These are phyloP conservation scores for Coniella lustricola DNA, from an alignment of 2,329 filamentous ascomycete species.

Conservation along the genomic window DNA sequence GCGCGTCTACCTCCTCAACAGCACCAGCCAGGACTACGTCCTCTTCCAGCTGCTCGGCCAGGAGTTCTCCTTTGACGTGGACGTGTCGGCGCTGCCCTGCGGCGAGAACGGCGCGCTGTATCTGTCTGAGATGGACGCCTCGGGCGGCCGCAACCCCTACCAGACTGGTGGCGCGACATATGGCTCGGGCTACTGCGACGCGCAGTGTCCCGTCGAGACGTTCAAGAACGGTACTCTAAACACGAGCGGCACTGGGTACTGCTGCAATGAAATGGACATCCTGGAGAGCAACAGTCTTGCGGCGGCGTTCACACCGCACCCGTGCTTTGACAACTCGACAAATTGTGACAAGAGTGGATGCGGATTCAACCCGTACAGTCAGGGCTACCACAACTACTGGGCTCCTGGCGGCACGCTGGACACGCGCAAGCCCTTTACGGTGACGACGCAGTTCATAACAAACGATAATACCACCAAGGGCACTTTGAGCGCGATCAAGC, in stretches of 20 bases:
- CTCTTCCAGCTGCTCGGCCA: slow-evolving; percentile 50
- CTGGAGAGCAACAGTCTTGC: slow-evolving; percentile 54
- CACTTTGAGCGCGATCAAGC: slow-evolving; percentile 35
- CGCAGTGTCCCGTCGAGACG: slow-evolving; percentile 32
- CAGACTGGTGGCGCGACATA: slow-evolving; percentile 34
- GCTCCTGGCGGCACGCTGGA: slow-evolving; percentile 33
- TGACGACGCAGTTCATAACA: slow-evolving; percentile 39
- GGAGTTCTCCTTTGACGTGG: slow-evolving; percentile 59
- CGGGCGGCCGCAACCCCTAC: slow-evolving; percentile 42
- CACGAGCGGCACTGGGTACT: slow-evolving; percentile 35
- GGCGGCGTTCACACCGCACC: slow-evolving; percentile 51
- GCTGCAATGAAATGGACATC: slow-evolving; percentile 43
- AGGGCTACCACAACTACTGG: slow-evolving; percentile 24
- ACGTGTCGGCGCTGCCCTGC: slow-evolving; percentile 53
- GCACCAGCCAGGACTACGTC: slow-evolving; percentile 11
- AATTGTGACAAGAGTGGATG: slow-evolving; percentile 51
- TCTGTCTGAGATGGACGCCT: slow-evolving; percentile 28
- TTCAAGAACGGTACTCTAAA: slow-evolving; percentile 34
- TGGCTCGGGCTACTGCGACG: slow-evolving; percentile 40
- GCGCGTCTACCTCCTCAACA: slow-evolving; percentile 42
- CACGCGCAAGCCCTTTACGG: slow-evolving; percentile 31
- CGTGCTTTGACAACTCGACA: slow-evolving; percentile 34
- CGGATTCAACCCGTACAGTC: slow-evolving; percentile 33
- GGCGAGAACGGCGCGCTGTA: slow-evolving; percentile 54
- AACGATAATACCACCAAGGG: slow-evolving; percentile 29